These are phyloP conservation scores for Lyophyllum atratum DNA, from an alignment of 768 basidiomycete genomes.

Conservation along the genomic window DNA sequence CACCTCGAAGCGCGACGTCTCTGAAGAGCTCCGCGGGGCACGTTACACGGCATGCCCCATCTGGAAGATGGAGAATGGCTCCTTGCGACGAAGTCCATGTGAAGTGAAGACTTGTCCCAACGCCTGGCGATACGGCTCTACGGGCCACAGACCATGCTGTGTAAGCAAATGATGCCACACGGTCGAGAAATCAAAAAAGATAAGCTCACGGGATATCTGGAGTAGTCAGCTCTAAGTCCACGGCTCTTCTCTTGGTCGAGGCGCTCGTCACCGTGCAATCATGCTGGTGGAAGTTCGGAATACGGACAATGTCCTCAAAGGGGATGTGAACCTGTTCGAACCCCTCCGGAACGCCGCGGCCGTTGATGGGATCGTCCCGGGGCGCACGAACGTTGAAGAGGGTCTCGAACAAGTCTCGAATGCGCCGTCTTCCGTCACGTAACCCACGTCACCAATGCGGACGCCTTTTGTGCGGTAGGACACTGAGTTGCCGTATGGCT, in stretches of 20 bases:
- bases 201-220: constrained; percentile 11
- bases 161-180: neutral
- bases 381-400: constrained; percentile 21
- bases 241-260: neutral
- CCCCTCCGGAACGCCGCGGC: constrained; percentile 14
- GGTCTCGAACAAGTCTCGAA: constrained; percentile 21
- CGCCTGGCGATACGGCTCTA: constrained; percentile 3
- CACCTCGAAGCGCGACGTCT: constrained; percentile 4
- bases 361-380: constrained; percentile 16
- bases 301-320: constrained; percentile 13
- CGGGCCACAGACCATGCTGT: neutral
- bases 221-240: constrained; percentile 6
- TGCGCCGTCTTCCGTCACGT: constrained; percentile 22
- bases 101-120: constrained; percentile 7
- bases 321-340: constrained; percentile 14
- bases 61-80: constrained; percentile 15
- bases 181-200: neutral
- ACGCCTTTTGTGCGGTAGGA: constrained; percentile 22
- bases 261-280: constrained; percentile 9
- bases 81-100: constrained; percentile 15
- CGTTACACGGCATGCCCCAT: constrained; percentile 11
- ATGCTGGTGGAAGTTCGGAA: constrained; percentile 10
- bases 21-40: constrained; percentile 14
- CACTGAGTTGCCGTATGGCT: constrained; percentile 24
- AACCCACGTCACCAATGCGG: constrained; percentile 23